Evolutionary conservation across 2,329 filamentous ascomycete genomes (phyloP), one percentile per base, ranked within the genome.

Genomic region (Diaporthe batatas): DNA sequence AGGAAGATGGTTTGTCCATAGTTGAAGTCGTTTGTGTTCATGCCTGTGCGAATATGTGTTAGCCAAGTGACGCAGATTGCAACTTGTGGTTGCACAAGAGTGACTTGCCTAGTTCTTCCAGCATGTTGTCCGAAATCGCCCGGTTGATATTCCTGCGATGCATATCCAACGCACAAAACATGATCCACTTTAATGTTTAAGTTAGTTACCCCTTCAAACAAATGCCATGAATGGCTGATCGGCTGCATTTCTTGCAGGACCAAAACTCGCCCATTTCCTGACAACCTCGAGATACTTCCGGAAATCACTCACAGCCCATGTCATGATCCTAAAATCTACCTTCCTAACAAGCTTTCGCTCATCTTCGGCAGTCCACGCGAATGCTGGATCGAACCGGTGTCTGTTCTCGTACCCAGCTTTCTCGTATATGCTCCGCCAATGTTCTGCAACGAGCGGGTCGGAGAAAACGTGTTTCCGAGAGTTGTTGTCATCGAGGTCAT

Each of bases 361-460:
- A 75, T 90, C 88, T 65, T 84, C 82, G 21, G 83, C 80, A 72
- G 84, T 87, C 90, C 85, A 91, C 76, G 85, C 83, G 73, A 85
- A 87, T 2, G 81, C 78, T 0, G 88, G 88, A 75, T 92, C 89
- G 77, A 89, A 92, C 16, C 90, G 85, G 77, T 92, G 90, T 0
- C 85, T 81, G 23, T 90, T 90, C 79, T 92, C 90, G 76, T 91
- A 92, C 0, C 80, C 74, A 1, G 88, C 87, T 8, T 86, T 85
- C 74, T 90, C 87, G 73, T 90, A 91, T 6, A 89, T 78, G 6
- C 80, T 80, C 2, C 83, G 81, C 85, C 88, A 91, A 76, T 88
- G 84, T n/a, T 86, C 84, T 1, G 88, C 87, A 39, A 47, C 47
- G 25, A 67, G 12, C 8, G 62, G 62, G 65, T 90, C 86, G 0